Conservation (phyloP, 2,329 filamentous ascomycete species). For the Ophiostoma tasmaniense region DNA sequence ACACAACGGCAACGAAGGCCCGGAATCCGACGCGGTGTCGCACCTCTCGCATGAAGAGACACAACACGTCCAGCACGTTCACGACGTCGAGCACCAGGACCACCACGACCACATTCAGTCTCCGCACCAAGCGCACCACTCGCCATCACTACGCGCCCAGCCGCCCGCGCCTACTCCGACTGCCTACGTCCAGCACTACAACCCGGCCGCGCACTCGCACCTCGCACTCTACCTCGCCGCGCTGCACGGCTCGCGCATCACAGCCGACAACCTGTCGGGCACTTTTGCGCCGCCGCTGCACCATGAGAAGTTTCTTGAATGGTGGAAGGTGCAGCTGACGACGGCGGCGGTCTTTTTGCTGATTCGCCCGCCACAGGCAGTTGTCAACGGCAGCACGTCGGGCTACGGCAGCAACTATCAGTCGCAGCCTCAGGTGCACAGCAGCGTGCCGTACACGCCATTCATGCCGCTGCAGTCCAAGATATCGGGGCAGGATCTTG, state of each 20-base stretch:
- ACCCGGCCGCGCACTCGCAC: conserved; percentile 37
- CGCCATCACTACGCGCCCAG: neutral
- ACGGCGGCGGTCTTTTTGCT: conserved; percentile 47
- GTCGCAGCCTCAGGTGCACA: neutral
- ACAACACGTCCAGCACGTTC: neutral
- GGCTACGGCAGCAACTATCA: neutral
- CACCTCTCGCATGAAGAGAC: neutral
- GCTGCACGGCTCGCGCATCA: conserved; percentile 52
- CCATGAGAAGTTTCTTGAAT: conserved; percentile 45
- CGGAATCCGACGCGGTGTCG: neutral
- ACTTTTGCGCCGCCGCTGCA: conserved; percentile 53
- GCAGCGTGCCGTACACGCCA: neutral
- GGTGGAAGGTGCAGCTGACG: conserved; percentile 47
- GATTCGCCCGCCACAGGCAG: conserved; percentile 26
- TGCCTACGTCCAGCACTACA: conserved; percentile 30
- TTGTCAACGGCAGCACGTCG: neutral
- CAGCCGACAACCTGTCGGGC: conserved; percentile 46
- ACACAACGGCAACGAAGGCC: neutral
- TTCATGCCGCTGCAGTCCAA: conserved; percentile 18
- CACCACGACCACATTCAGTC: neutral
- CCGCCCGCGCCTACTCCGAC: neutral
- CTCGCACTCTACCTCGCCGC: conserved; percentile 49
- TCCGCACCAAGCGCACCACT: neutral
- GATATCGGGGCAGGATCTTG: conserved; percentile 37
- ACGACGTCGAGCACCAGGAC: neutral